Evolutionary conservation across 2,329 filamentous ascomycete species (phyloP).

Genomic region (Aspergillus pseudoglaucus): DNA sequence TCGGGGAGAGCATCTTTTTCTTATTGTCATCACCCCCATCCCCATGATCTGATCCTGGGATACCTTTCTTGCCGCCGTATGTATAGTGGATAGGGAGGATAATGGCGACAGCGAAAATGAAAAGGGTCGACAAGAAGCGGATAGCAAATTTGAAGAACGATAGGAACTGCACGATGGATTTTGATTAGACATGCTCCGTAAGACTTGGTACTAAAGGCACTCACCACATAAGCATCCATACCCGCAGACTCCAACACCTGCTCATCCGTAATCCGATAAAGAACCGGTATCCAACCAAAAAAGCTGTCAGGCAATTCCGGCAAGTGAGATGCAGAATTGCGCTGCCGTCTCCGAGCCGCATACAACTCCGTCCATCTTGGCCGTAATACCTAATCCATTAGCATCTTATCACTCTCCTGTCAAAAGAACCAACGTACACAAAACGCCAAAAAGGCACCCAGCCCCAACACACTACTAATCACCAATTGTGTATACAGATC

Average conservation of each 20-base stretch:
- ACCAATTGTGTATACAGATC: slow-evolving; percentile 41
- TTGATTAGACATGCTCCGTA: not conserved
- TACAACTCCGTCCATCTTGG: slow-evolving; percentile 91
- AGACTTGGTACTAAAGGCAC: slow-evolving; percentile 21
- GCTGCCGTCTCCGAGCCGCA: slow-evolving; percentile 75
- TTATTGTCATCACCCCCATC: slow-evolving; percentile 25
- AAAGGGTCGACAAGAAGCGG: slow-evolving; percentile 69
- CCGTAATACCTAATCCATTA: slow-evolving; percentile 59
- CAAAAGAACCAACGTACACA: slow-evolving; percentile 30
- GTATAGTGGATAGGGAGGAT: slow-evolving; percentile 79
- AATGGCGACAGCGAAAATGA: slow-evolving; percentile 73
- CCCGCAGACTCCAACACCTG: slow-evolving; percentile 86
- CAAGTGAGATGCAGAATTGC: slow-evolving; percentile 57
- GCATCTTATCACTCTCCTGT: not conserved
- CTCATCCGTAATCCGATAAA: slow-evolving; percentile 80
- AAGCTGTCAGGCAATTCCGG: slow-evolving; percentile 76
- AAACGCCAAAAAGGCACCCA: slow-evolving; percentile 41
- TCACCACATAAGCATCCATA: slow-evolving; percentile 85
- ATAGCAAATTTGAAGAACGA: slow-evolving; percentile 95
- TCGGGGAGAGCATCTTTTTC: slow-evolving; percentile 27
- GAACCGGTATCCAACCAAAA: slow-evolving; percentile 85
- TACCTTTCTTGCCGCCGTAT: slow-evolving; percentile 45
- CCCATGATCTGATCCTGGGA: slow-evolving; percentile 32
- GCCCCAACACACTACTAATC: slow-evolving; percentile 37
- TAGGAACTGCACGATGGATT: slow-evolving; percentile 55